Base-by-base conservation (phyloP, 2,329 filamentous ascomycete genomes). In the Hypoxylon sp. region DNA sequence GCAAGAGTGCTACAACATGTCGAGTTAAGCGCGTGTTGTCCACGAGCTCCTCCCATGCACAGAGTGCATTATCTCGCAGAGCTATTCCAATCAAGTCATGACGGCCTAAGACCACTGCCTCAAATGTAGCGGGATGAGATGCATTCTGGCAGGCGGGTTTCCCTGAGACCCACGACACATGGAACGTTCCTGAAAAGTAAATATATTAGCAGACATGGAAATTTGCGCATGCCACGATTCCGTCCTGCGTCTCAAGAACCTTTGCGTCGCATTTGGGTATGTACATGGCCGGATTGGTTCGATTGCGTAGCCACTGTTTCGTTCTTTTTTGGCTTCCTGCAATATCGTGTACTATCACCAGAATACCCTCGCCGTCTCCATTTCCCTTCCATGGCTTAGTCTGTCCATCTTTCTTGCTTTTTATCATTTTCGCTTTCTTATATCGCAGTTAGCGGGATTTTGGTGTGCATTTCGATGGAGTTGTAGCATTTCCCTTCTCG, bases 31-130 rank as follows among this genome's bases (percentile, higher is more conserved):
- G 3, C 45, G 42, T 46, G 32, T 38, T 18, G 11, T 28, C 33
- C 30, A 49, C 52, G 20, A n/a, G 38, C 24, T n/a, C 28, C 18
- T 26, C 30, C 46, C 33, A 53, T 53, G 14, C 42, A 33, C 20
- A 36, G 30, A 24, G 44, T 59, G 61, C 65, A 65, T 68, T 65
- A 68, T 68, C 65, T 68, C 46, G 65, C 61, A 60, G 53, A 11
- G 11, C 28, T 36, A 20, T 33, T 24, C 56, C 44, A 59, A 53
- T 54, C 49, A 67, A 52, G 18, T 30, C 32, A 55, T 32, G 42
- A 40, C 33, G 30, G 49, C 42, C 38, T 38, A 14, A 7, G 7
- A 33, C 51, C 24, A 3, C 24, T 6, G 24, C 57, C 45, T 44
- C 57, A 50, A 42, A 48, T 33, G 9, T 49, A 36, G 44, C 46